Evolutionary conservation across 768 basidiomycete genomes (phyloP).

Genomic region (Kwoniella sp.): DNA sequence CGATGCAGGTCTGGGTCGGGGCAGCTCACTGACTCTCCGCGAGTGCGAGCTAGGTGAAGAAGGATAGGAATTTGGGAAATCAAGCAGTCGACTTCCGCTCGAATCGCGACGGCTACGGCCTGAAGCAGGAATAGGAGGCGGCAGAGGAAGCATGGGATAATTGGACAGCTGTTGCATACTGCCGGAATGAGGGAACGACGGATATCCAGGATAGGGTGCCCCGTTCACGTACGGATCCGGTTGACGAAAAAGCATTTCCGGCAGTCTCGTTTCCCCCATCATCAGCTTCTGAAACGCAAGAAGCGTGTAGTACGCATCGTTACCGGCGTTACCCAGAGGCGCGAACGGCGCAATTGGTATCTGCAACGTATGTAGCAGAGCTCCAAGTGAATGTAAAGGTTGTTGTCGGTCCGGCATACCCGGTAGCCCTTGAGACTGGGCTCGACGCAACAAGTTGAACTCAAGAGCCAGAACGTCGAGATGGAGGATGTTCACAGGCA

Average conservation of each 20-base stretch:
- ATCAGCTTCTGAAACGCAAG: constrained; percentile 53
- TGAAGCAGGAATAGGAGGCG: constrained; percentile 16
- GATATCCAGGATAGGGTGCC: constrained; percentile 8
- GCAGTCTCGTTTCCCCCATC: constrained; percentile 49
- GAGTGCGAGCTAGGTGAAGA: constrained; percentile 12
- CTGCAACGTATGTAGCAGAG: constrained; percentile 44
- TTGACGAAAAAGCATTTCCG: constrained; percentile 35
- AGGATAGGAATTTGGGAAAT: constrained; percentile 7
- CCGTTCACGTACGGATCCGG: constrained; percentile 19
- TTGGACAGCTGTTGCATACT: constrained; percentile 12
- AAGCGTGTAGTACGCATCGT: constrained; percentile 54
- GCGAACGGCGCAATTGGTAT: constrained; percentile 46
- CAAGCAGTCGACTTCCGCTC: background rate
- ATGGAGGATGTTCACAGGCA: constrained; percentile 50
- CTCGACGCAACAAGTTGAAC: constrained; percentile 44
- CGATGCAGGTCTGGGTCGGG: constrained; percentile 28
- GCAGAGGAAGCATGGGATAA: constrained; percentile 12
- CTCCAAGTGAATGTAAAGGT: constrained; percentile 40
- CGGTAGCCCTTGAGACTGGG: constrained; percentile 36
- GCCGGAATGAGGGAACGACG: constrained; percentile 7
- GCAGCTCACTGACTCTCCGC: constrained; percentile 7
- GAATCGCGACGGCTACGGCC: constrained; percentile 17
- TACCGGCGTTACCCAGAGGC: constrained; percentile 53
- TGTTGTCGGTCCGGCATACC: constrained; percentile 38
- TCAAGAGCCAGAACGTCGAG: constrained; percentile 52